A percentile compares a stretch with the other conserved stretches of the same genome.
Conservation (phyloP, 805 yeast species). For the Starmerella potacharoeniae region DNA sequence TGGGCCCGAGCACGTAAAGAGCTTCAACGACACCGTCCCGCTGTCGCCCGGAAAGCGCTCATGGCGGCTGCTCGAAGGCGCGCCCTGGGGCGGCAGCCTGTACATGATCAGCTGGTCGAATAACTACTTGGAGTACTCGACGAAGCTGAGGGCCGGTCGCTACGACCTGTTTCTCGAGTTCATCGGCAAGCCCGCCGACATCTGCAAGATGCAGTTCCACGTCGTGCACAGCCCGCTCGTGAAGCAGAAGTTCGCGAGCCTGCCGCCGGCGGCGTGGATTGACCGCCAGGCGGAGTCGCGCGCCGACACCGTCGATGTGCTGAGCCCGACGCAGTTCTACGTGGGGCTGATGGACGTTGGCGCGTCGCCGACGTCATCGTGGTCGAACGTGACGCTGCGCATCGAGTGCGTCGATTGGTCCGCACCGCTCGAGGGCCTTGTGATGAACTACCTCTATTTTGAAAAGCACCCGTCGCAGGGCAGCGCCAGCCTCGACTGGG, state of each 20-base stretch:
- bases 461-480: slow-evolving; percentile 6
- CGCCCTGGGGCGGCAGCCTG: slow-evolving; percentile 11
- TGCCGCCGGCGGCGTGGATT: slow-evolving; percentile 12
- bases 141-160: slow-evolving; percentile 15
- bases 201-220: slow-evolving; percentile 12
- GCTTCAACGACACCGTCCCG: neutral
- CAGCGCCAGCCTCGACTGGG: slow-evolving; percentile 10
- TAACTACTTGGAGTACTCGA: slow-evolving; percentile 14
- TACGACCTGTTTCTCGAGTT: slow-evolving; percentile 16
- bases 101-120: slow-evolving; percentile 8
- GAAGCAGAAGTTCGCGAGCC: slow-evolving; percentile 9
- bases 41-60: neutral
- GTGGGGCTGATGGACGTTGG: slow-evolving; percentile 9
- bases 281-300: slow-evolving; percentile 10
- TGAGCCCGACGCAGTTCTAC: slow-evolving; percentile 5
- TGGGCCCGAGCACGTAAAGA: slow-evolving; percentile 16
- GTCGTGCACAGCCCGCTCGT: slow-evolving; percentile 12
- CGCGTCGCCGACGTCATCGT: neutral
- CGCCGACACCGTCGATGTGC: neutral
- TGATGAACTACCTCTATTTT: slow-evolving; percentile 19
- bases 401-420: slow-evolving; percentile 11
- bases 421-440: slow-evolving; percentile 5
- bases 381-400: slow-evolving; percentile 14
- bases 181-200: slow-evolving; percentile 11
- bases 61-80: slow-evolving; percentile 6